Evolutionary conservation across 1,139 yeast species (phyloP), one percentile per base, ranked within the genome.

Genomic region (Suhomyces wounanorum): DNA sequence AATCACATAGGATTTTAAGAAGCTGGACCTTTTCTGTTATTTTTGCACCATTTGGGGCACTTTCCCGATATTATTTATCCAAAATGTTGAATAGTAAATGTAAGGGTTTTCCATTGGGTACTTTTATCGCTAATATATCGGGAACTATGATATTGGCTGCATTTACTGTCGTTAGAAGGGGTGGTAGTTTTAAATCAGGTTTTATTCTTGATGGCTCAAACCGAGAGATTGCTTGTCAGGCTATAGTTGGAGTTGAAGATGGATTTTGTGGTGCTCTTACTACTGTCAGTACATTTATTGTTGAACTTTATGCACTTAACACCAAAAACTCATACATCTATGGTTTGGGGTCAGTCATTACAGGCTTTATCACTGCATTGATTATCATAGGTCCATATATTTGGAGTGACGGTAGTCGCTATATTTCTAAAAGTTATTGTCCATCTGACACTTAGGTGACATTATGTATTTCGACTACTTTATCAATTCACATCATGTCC

Each of bases 211-310:
- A 9, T 10, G 13, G 33, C 7, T 2, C 11, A 11, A 53, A 66
- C 0, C 61, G 65, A 35, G 41, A 59, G 0, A 58, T 78, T 2
- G 67, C 77, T 1, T 79, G 88, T 55, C 81, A 79, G 37, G 81
- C 86, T 2, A 59, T 87, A 0, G 60, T 59, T 9, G 96, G 89
- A 0, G 65, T 89, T 1, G 75, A 72, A 11, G 80, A 81, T 56
- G 97, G 97, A 0, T 86, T 84, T 55, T 86, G 95, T 63, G 97
- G 96, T 0, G 77, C 84, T 4, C 67, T 89, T 44, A 84, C 94
- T 36, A 91, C 97, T 0, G 81, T 89, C 36, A 84, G 91, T 50
- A 86, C 96, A 0, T 86, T 90, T 59, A 78, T 87, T 3, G 82
- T 79, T 31, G 97, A 91, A 63, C 65, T 89, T 40, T 73, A 73